Base-by-base conservation (phyloP, 2,329 filamentous ascomycete genomes). In the Penicillium nordicum region DNA sequence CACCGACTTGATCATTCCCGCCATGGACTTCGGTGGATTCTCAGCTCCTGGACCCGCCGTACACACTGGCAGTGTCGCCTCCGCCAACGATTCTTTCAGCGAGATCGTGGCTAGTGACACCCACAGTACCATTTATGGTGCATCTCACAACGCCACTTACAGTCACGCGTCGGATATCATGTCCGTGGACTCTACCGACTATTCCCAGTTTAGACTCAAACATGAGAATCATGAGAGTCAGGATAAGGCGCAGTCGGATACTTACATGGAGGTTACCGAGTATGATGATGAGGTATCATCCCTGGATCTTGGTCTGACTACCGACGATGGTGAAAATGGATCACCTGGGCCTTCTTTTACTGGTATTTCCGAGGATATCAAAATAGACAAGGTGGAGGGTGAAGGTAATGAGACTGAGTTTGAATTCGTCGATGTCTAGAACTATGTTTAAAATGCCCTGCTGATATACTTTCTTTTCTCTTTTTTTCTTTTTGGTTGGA, bases 111-210 rank as follows among this genome's bases (percentile, higher is more conserved):
- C 63, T 4, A 62, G 63, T 47, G 69, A 72, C 9, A 61, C 61
- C 1, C 60, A 67, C 25, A 74, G 69, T 40, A 76, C 74, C 4
- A 58, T 72, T 9, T 69, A 71, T 1, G 67, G 66, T 1, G 74
- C 74, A 21, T 75, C 73, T 12, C 69, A 71, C 50, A 55, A 63
- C 46, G 72, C 74, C 2, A 76, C 72, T 1, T 63, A 68, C 40
- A 70, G 72, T 7, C 65, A 69, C 30, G 38, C 32, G 5, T 67
- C 67, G 11, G 68, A 73, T 23, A 29, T 66, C 10, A 25, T 66
- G 34, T 69, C 67, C 5, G n/a, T 72, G 23, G 46, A 57, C 5
- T 67, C 64, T 7, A 53, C 54, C 23, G 25, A 43, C 30, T 40
- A 29, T 55, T 29, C 25, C 4, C 25, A 44, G 16, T 44, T 18